Evolutionary conservation across 345 rosid species (phyloP).

Genomic region (Schrenkiella parvula): DNA sequence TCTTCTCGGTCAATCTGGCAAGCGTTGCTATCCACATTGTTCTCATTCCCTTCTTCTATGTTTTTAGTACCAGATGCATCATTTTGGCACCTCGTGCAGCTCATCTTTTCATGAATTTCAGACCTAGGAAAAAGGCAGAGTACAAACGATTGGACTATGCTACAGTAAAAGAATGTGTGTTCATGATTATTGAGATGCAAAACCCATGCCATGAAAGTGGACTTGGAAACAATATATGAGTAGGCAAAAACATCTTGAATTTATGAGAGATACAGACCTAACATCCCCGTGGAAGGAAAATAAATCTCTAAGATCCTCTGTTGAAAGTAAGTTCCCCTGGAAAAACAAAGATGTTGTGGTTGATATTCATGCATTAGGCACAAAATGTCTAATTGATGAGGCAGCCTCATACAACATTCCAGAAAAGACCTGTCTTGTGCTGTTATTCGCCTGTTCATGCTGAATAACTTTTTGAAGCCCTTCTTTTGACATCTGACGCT

Average conservation of each 20-base stretch:
- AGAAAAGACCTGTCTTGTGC: conserved; percentile 48
- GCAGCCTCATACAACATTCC: background rate
- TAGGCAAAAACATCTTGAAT: background rate
- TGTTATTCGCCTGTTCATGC: conserved; percentile 51
- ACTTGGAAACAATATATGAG: background rate
- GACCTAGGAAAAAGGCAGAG: conserved; percentile 47
- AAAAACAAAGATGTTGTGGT: conserved; percentile 20
- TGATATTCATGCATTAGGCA: conserved; percentile 3
- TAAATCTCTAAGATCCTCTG: conserved; percentile 81
- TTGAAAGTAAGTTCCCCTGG: conserved; percentile 82
- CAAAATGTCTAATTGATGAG: background rate
- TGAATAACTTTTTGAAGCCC: conserved; percentile 98
- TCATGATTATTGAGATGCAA: background rate
- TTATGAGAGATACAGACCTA: conserved; percentile 42
- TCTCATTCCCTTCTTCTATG: conserved; percentile 35
- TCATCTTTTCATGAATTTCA: conserved; percentile 87
- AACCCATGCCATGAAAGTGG: background rate
- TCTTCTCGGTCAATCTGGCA: conserved; percentile 43
- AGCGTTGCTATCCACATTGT: conserved; percentile 22
- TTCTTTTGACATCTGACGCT: conserved; percentile 98
- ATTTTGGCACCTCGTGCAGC: conserved; percentile 60
- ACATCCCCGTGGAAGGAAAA: conserved; percentile 71
- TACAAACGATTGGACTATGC: background rate
- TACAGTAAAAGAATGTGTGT: background rate
- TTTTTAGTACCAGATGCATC: conserved; percentile 29